Conservation (phyloP, 2,329 filamentous ascomycete genomes). For the Capronia coronata region DNA sequence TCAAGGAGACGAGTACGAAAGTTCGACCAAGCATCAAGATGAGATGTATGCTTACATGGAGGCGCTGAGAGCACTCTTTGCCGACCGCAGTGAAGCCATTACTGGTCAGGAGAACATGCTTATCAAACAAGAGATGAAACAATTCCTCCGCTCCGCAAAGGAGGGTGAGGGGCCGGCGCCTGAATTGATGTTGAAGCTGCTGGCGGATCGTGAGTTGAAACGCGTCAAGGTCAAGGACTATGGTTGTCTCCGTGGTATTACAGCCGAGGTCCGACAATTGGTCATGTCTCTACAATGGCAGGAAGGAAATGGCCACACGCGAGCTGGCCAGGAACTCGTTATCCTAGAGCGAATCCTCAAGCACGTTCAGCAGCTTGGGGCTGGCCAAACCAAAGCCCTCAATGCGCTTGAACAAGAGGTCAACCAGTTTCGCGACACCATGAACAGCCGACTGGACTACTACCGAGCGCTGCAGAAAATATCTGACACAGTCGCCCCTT, state of each 20-base stretch:
- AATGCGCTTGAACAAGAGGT: slow-evolving; percentile 56
- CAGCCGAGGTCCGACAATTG: slow-evolving; percentile 63
- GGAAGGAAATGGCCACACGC: slow-evolving; percentile 46
- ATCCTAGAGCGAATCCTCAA: slow-evolving; percentile 61
- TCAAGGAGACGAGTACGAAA: slow-evolving; percentile 84
- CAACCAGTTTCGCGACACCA: slow-evolving; percentile 66
- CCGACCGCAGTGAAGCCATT: slow-evolving; percentile 70
- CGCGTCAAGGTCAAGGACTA: slow-evolving; percentile 42
- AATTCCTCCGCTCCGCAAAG: slow-evolving; percentile 55
- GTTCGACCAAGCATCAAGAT: slow-evolving; percentile 81
- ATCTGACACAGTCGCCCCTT: slow-evolving; percentile 78
- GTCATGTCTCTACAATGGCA: slow-evolving; percentile 55
- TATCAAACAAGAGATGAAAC: slow-evolving; percentile 64
- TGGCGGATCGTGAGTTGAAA: slow-evolving; percentile 41
- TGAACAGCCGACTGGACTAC: slow-evolving; percentile 82
- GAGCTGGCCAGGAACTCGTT: slow-evolving; percentile 56
- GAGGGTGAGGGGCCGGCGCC: slow-evolving; percentile 65
- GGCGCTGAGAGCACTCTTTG: slow-evolving; percentile 64
- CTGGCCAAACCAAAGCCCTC: slow-evolving; percentile 48
- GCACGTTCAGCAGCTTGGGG: slow-evolving; percentile 49
- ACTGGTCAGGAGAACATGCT: slow-evolving; percentile 71
- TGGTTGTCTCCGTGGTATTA: slow-evolving; percentile 62
- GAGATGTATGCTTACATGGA: slow-evolving; percentile 83
- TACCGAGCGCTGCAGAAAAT: slow-evolving; percentile 84
- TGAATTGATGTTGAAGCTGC: slow-evolving; percentile 49